phyloP scores from a whole-genome alignment of 2,329 filamentous ascomycete genomes.

The Paramyrothecium sp. region DNA sequence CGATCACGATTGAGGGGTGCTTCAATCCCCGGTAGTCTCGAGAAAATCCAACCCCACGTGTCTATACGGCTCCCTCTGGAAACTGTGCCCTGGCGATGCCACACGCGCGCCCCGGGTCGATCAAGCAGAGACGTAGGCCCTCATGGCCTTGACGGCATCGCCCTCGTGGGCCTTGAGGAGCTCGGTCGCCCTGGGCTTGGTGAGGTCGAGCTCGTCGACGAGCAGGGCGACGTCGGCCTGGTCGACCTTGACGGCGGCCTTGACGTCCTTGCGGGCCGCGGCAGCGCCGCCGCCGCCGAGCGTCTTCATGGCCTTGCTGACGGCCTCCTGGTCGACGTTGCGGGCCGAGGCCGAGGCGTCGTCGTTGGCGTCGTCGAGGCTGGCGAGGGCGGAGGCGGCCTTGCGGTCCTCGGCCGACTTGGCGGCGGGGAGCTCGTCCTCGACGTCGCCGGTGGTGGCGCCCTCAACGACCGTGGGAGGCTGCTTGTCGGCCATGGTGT shows the following conservation, averaged over 20 bases:
- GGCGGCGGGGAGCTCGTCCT: constrained; percentile 53
- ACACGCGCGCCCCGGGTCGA: no score
- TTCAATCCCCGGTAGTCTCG: no score
- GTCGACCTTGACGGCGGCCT: constrained; percentile 72
- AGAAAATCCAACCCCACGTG: background rate
- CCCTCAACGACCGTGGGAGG: constrained; percentile 58
- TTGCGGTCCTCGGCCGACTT: constrained; percentile 76
- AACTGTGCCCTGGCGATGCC: background rate
- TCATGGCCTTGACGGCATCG: constrained; percentile 65
- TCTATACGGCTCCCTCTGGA: background rate
- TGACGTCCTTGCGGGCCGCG: constrained; percentile 27
- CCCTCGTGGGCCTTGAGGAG: constrained; percentile 71
- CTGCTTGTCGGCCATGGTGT: constrained; percentile 59
- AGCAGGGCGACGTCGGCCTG: constrained; percentile 67
- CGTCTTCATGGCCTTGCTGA: constrained; percentile 69
- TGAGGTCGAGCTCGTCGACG: constrained; percentile 70
- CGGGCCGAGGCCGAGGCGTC: constrained; percentile 44
- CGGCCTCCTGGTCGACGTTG: constrained; percentile 67
- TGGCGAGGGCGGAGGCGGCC: constrained; percentile 70
- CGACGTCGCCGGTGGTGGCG: constrained; percentile 56
- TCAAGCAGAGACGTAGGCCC: constrained; percentile 43
- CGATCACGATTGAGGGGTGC: no score
- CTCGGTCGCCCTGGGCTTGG: constrained; percentile 72
- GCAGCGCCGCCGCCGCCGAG: constrained; percentile 37
- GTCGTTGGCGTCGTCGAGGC: constrained; percentile 58